A percentile compares a stretch with the other conserved stretches of the same genome.
These are phyloP conservation scores for Fusarium odoratissimum DNA, from an alignment of 2,329 filamentous ascomycete genomes.

Conservation along the genomic window DNA sequence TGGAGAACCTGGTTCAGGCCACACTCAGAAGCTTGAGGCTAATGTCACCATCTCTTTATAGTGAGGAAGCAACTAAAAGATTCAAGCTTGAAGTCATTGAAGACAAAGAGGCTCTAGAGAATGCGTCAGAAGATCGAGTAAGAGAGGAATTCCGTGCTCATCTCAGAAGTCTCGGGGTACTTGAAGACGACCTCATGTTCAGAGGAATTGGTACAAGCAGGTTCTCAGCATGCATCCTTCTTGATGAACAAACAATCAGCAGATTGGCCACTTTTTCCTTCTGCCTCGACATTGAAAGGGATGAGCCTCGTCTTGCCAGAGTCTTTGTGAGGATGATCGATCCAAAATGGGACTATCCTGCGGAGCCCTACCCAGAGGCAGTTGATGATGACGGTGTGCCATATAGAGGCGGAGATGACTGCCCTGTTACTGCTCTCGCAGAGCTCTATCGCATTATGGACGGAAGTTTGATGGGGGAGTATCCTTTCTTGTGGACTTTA, in stretches of 20 bases:
- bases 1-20: slow-evolving; percentile 5
- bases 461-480: slow-evolving; percentile 21
- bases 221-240: slow-evolving; percentile 11
- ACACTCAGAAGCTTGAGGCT: neutral
- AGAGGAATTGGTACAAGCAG: slow-evolving; percentile 16
- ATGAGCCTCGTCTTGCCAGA: neutral
- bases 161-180: slow-evolving; percentile 6
- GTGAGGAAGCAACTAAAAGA: slow-evolving; percentile 20
- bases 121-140: slow-evolving; percentile 28
- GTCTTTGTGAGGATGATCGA: slow-evolving; percentile 13
- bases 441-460: slow-evolving; percentile 20
- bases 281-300: slow-evolving; percentile 1
- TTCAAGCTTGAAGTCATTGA: slow-evolving; percentile 24
- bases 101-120: slow-evolving; percentile 15
- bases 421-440: neutral
- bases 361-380: slow-evolving; percentile 1
- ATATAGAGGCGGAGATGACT: slow-evolving; percentile 13
- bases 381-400: neutral
- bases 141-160: slow-evolving; percentile 31
- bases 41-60: slow-evolving; percentile 16
- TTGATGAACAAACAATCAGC: slow-evolving; percentile 6
- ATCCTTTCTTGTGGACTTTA: slow-evolving; percentile 4
- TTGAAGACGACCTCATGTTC: slow-evolving; percentile 20
- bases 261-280: slow-evolving; percentile 3
- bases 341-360: slow-evolving; percentile 25